phyloP scores from a whole-genome alignment of 768 basidiomycete species.

The Rubroboletus satanas region DNA sequence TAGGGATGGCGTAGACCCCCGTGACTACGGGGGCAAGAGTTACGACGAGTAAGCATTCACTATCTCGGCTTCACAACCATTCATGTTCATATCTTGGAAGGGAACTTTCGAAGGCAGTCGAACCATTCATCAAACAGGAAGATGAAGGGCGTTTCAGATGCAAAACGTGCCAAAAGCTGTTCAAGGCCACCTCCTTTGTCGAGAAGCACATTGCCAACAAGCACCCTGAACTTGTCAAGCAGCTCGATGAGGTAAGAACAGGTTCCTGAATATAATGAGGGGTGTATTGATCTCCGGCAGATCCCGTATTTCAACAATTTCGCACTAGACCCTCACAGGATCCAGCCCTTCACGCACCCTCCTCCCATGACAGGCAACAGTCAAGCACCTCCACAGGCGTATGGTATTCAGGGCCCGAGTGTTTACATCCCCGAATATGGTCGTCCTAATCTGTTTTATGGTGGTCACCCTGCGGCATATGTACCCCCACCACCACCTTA shows the following conservation, averaged over 20 bases:
- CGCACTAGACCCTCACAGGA: constrained; percentile 90
- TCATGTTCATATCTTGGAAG: constrained; percentile 39
- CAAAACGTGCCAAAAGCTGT: constrained; percentile 94
- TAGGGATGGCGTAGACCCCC: constrained; percentile 75
- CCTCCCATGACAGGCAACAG: constrained; percentile 63
- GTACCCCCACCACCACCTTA: constrained; percentile 37
- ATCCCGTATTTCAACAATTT: constrained; percentile 93
- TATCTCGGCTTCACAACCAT: constrained; percentile 3
- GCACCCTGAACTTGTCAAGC: constrained; percentile 80
- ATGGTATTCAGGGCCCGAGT: constrained; percentile 64
- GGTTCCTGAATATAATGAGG: constrained; percentile 5
- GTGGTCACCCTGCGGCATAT: constrained; percentile 34
- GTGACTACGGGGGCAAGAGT: constrained; percentile 84
- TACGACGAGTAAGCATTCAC: constrained; percentile 73
- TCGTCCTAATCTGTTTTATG: constrained; percentile 38
- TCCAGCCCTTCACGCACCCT: constrained; percentile 80
- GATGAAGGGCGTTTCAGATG: constrained; percentile 97
- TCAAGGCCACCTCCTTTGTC: constrained; percentile 95
- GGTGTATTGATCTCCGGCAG: constrained; percentile 39
- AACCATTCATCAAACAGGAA: constrained; percentile 86
- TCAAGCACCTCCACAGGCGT: constrained; percentile 82
- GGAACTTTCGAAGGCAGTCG: constrained; percentile 75
- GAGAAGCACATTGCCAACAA: constrained; percentile 97
- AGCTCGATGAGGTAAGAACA: constrained; percentile 73
- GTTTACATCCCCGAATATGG: constrained; percentile 49